A percentile compares a stretch with the other conserved stretches of the same genome.
Evolutionary conservation across 768 basidiomycete genomes (phyloP).

Genomic region (Punctularia strigosozonata): DNA sequence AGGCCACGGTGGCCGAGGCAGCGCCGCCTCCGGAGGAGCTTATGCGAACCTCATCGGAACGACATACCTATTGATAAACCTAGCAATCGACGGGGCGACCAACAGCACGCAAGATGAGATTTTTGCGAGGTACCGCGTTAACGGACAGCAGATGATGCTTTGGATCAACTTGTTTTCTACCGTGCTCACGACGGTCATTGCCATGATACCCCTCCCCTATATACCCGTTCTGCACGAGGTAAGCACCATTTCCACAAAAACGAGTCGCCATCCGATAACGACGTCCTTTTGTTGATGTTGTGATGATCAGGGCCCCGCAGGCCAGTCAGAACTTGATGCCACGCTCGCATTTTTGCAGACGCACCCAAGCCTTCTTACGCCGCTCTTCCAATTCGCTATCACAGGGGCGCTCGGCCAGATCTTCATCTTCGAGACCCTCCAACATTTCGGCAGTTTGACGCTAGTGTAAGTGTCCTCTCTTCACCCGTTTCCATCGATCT

Average conservation of each 20-base stretch:
- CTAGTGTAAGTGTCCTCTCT: slow-evolving; percentile 51
- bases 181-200: slow-evolving; percentile 53
- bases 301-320: slow-evolving; percentile 48
- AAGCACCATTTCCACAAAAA: too few relatives aligned
- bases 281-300: too few relatives aligned
- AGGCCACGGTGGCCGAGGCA: slow-evolving; percentile 21
- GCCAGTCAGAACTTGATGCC: slow-evolving; percentile 48
- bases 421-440: slow-evolving; percentile 94
- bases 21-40: slow-evolving; percentile 22
- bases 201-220: slow-evolving; percentile 63
- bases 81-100: slow-evolving; percentile 83
- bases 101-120: slow-evolving; percentile 98
- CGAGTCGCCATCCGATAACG: too few relatives aligned
- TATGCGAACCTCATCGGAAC: slow-evolving; percentile 60
- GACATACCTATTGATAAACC: slow-evolving; percentile 70
- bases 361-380: slow-evolving; percentile 65
- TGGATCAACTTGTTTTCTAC: slow-evolving; percentile 91
- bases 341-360: slow-evolving; percentile 63
- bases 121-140: slow-evolving; percentile 60
- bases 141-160: slow-evolving; percentile 99
- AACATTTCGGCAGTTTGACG: slow-evolving; percentile 84
- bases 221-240: slow-evolving; percentile 78
- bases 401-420: slow-evolving; percentile 92
- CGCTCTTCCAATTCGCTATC: slow-evolving; percentile 75
- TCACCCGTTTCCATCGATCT: background rate